phyloP scores from a whole-genome alignment of 495 filamentous ascomycete genomes.

The Friedmanniomyces endolithicus region DNA sequence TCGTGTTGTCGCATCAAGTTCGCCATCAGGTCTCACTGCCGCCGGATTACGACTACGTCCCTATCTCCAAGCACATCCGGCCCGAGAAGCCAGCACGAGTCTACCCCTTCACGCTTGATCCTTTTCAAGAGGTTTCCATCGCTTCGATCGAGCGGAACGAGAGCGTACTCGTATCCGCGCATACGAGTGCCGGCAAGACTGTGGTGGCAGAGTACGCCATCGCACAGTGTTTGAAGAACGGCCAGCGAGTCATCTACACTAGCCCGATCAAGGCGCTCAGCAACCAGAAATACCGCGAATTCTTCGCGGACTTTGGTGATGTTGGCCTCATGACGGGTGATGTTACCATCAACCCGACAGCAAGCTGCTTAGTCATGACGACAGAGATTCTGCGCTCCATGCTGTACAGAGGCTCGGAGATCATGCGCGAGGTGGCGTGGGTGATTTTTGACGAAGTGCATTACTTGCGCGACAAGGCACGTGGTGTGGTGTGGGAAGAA shows the following conservation, averaged over 20 bases:
- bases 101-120: conserved; percentile 85
- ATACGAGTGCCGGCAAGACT: conserved; percentile 95
- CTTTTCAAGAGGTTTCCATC: conserved; percentile 88
- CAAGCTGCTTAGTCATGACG: conserved; percentile 96
- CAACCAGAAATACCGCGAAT: conserved; percentile 97
- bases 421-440: conserved; percentile 98
- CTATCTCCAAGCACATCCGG: conserved; percentile 78
- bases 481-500: conserved; percentile 98
- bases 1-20: conserved; percentile 89
- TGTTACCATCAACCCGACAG: conserved; percentile 97
- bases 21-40: conserved; percentile 95
- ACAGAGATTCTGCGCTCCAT: conserved; percentile 98
- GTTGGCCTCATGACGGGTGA: conserved; percentile 98
- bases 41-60: conserved; percentile 73
- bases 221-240: conserved; percentile 89
- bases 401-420: conserved; percentile 95
- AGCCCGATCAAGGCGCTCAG: conserved; percentile 97
- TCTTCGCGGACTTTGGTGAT: conserved; percentile 87
- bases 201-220: conserved; percentile 98
- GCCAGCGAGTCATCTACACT: conserved; percentile 97
- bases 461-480: conserved; percentile 85
- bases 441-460: conserved; percentile 98
- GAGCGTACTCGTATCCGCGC: conserved; percentile 91
- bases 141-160: conserved; percentile 88
- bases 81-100: conserved; percentile 70